phyloP scores from a whole-genome alignment of 139 green algal species.

The Tetraselmis striata region DNA sequence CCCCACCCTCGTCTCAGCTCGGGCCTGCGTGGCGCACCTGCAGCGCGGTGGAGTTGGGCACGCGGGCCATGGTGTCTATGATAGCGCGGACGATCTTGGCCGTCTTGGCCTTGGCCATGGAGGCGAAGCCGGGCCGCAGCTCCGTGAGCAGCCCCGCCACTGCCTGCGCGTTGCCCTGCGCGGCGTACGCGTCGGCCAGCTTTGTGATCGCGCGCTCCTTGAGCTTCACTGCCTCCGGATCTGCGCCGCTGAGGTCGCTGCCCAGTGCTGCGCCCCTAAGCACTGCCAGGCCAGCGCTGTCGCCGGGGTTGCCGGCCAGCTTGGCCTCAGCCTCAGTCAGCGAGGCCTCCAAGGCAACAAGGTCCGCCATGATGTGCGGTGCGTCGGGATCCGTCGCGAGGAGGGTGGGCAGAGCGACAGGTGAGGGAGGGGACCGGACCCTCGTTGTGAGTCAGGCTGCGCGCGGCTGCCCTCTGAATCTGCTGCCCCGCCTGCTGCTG shows the following conservation, averaged over 20 bases:
- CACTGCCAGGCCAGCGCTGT: neutral
- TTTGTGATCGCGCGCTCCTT: conserved; percentile 72
- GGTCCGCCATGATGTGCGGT: neutral
- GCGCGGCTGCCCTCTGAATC: too few species aligned
- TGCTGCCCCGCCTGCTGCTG: too few species aligned
- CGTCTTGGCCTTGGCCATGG: conserved; percentile 96
- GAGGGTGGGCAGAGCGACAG: too few species aligned
- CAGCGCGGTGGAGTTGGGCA: conserved; percentile 77
- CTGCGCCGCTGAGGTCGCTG: conserved; percentile 10
- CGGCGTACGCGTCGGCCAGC: conserved; percentile 63
- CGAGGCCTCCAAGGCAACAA: neutral
- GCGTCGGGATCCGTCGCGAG: too few species aligned
- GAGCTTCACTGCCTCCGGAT: conserved; percentile 63
- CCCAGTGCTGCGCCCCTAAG: neutral
- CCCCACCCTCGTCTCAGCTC: too few species aligned
- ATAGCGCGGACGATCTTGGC: conserved; percentile 93
- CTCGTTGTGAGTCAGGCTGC: too few species aligned
- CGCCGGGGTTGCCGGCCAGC: neutral
- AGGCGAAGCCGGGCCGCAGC: conserved; percentile 75
- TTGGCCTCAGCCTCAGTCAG: neutral
- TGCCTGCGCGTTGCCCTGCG: conserved; percentile 55
- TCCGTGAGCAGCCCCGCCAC: conserved; percentile 75
- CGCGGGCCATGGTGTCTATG: conserved; percentile 86
- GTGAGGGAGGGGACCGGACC: too few species aligned
- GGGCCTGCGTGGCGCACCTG: conserved; percentile 67